Evolutionary conservation across 2,329 filamentous ascomycete species (phyloP), one percentile per base, ranked within the genome.

Genomic region (Lecanicillium sp.): DNA sequence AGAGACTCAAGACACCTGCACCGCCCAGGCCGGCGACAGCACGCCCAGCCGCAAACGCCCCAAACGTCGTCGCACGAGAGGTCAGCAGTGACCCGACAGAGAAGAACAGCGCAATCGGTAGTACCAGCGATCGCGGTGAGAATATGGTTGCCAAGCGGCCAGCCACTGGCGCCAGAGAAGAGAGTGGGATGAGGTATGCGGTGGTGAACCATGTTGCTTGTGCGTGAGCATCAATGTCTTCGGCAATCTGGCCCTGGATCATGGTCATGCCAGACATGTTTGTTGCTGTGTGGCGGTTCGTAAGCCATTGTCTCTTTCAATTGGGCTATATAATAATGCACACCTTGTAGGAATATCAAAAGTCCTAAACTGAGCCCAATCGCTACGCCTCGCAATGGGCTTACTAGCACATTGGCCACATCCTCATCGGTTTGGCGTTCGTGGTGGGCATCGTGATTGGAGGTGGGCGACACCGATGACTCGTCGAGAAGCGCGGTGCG

Each of bases 241-340:
- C 73, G 3, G 85, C 85, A 47, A 94, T 85, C 35, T 70, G 69
- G 7, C 80, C 85, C 60, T 92, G 86, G 2, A 83, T 84, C 40
- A 87, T 89, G 5, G 84, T 85, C 54, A 94, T 80, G 48, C 86
- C 79, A 11, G 80, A 85, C 61, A 89, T 85, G 52, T 92, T 92
- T 45, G 74, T 64, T 5, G 72, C 71, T 71, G 43, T 5, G 9
- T 11, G 5, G 30, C 18, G 8, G 18, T 9, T 16, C 9, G 18
- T 6, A 27, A 29, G 5, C 22, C 9, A 27, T 30, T 28, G 8
- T 35, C n/a, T 35, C 11, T 37, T 29, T 11, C 29, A 18, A 15
- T 17, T 35, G 28, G 25, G 15, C 16, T 14, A 2, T 14, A 28
- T 9, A 13, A 22, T 33, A 33, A 33, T 4, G 38, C 52, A 35